A percentile compares a stretch with the other conserved stretches of the same genome.
phyloP scores from a whole-genome alignment of 805 yeast species.

The Wickerhamomyces pijperi region DNA sequence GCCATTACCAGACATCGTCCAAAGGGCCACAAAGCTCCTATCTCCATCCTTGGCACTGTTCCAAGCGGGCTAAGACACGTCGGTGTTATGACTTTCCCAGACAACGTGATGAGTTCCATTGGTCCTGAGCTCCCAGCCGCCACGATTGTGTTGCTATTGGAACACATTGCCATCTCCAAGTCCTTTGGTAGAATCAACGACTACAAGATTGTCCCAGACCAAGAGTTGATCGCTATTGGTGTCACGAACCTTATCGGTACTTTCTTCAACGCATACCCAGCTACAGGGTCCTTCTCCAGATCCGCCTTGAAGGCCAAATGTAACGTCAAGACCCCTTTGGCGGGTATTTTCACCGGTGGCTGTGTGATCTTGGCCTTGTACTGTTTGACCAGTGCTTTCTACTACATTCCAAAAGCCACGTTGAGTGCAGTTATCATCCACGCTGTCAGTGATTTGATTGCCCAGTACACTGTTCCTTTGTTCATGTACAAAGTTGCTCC shows the following conservation, averaged over 20 bases:
- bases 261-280: constrained; percentile 87
- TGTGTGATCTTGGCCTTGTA: constrained; percentile 83
- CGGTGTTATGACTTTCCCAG: constrained; percentile 59
- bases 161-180: constrained; percentile 88
- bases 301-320: constrained; percentile 91
- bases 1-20: constrained; percentile 46
- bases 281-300: constrained; percentile 92
- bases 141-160: constrained; percentile 68
- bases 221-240: constrained; percentile 90
- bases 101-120: constrained; percentile 44
- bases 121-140: constrained; percentile 82
- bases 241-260: constrained; percentile 85
- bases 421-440: constrained; percentile 83
- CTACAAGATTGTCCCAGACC: constrained; percentile 85
- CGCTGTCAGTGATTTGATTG: constrained; percentile 79
- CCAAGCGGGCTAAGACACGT: constrained; percentile 75
- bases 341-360: constrained; percentile 83
- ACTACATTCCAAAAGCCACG: constrained; percentile 83
- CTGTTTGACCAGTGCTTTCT: constrained; percentile 73
- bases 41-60: constrained; percentile 61
- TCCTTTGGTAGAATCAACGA: constrained; percentile 90
- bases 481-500: constrained; percentile 67
- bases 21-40: constrained; percentile 22
- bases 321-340: constrained; percentile 89
- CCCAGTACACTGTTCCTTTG: constrained; percentile 57